Evolutionary conservation across 2,329 filamentous ascomycete genomes (phyloP), one percentile per base, ranked within the genome.

Genomic region (Conoideocrella luteorostrata): DNA sequence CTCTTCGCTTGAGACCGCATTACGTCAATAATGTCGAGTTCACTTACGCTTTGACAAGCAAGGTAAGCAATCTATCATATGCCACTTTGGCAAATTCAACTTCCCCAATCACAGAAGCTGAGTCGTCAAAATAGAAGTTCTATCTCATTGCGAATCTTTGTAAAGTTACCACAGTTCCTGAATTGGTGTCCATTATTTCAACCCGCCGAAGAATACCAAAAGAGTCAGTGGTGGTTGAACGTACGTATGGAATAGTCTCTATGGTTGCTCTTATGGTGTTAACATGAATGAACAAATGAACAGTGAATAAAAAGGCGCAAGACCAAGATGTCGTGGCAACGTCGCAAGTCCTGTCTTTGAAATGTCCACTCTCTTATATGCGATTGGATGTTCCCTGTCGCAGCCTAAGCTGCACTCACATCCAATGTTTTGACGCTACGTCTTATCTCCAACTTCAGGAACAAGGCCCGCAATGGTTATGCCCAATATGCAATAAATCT

Each of bases 381-480:
- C 78, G 90, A 47, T 84, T 98, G 28, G 74, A 76, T 7, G 72
- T 86, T 13, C 93, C 93, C 1, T 88, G 88, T 53, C 82, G 93
- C 26, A 87, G 87, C 4, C 74, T 80, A 3, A 67, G 82, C 26
- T 98, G 93, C 67, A 84, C 79, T 3, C 93, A 98, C 62, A 86
- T 93, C 21, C 88, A 95, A 59, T 98, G 93, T 61, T 98, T 97
- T 54, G 93, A 98, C 62, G 91, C 86, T 3, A 84, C 80, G 3
- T 94, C 88, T 2, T 98, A 96, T 60, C 74, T 98, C 17, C 88
- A 95, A 55, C 69, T 98, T 22, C 91, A 97, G 61, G 89, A 97
- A 61, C 93, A 98, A 68, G 91, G 88, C 0, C 93, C 93, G 0
- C 94, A 93, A 15, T 98, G 93, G 93, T 74, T 82, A n/a, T 98